Evolutionary conservation across 1,139 yeast genomes (phyloP), one percentile per base, ranked within the genome.

Genomic region (Kurtzmaniella natalensis): DNA sequence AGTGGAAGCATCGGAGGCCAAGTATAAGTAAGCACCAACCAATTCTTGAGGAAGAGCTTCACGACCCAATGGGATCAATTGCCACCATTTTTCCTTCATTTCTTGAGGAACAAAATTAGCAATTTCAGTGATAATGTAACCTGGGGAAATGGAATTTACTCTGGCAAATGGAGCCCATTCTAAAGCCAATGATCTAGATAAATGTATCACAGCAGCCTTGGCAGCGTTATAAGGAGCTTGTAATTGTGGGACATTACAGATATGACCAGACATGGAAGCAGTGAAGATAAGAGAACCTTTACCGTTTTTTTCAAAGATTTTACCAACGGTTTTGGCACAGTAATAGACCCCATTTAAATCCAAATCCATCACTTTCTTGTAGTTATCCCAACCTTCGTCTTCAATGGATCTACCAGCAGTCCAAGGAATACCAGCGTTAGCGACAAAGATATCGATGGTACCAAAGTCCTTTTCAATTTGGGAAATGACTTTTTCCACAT

Each of bases 401-500:
- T 83, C 86, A 40, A 83, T 63, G 47, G 78, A 55, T 25, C 80
- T 70, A 17, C 94, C 95, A 18, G 77, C 75, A 24, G 79, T 72
- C 95, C 95, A 87, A 19, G 94, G 85, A 28, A 85, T 77, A 41
- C 96, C 96, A 17, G 96, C 96, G 57, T 87, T 87, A 50, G 95
- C 94, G 19, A 87, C 94, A 53, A 86, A 81, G 24, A 86, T 70
- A 53, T 87, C 96, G 47, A 87, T 80, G 40, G 78, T 76, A 25
- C 78, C 78, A 55, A 88, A 87, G 51, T 86, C 95, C 45, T 65
- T 48, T 46, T 70, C 78, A 42, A 81, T 82, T 51, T 75, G 74
- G 24, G 57, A 55, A 36, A 86, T 70, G 6, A 78, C 75, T 18
- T 51, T 48, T 47, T 75, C 77, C 22, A 85, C 94, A 7, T 69